Conservation (phyloP, 2,329 filamentous ascomycete genomes). For the Colletotrichum plurivorum region DNA sequence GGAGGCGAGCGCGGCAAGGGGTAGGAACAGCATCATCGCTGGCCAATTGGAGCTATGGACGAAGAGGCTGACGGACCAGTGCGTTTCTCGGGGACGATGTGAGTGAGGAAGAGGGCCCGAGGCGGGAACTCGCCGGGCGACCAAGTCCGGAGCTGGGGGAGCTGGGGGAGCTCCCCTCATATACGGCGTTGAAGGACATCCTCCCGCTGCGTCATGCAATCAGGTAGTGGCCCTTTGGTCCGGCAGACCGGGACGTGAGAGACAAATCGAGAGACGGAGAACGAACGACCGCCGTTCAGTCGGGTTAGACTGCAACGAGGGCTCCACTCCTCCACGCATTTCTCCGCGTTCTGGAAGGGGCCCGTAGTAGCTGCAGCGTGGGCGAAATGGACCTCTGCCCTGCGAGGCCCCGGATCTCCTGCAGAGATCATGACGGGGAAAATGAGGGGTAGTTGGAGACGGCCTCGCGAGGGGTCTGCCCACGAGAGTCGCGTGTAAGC, state of each 20-base stretch:
- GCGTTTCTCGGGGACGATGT: no score
- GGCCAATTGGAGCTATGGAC: not conserved
- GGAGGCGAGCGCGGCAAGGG: conserved; percentile 22
- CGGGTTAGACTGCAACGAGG: not conserved
- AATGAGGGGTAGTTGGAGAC: conserved; percentile 34
- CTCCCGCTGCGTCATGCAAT: conserved; percentile 6
- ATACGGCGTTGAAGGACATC: not conserved
- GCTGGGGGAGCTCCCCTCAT: not conserved
- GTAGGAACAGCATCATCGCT: conserved; percentile 24
- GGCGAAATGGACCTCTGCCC: not conserved
- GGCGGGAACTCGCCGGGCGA: not conserved
- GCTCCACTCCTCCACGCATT: not conserved
- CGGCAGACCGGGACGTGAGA: not conserved
- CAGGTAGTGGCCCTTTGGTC: conserved; percentile 4
- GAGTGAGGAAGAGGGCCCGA: not conserved
- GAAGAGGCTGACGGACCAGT: not conserved
- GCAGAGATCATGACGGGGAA: not conserved
- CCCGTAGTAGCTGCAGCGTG: conserved; percentile 10
- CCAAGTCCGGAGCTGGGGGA: no score
- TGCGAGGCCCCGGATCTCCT: conserved; percentile 19
- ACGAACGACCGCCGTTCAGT: conserved; percentile 19
- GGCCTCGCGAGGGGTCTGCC: not conserved
- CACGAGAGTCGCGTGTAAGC: not conserved
- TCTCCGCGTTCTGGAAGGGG: not conserved
- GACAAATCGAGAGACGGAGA: conserved; percentile 11